phyloP scores from a whole-genome alignment of 116 monocot genomes.

The Phalaenopsis hybrid region DNA sequence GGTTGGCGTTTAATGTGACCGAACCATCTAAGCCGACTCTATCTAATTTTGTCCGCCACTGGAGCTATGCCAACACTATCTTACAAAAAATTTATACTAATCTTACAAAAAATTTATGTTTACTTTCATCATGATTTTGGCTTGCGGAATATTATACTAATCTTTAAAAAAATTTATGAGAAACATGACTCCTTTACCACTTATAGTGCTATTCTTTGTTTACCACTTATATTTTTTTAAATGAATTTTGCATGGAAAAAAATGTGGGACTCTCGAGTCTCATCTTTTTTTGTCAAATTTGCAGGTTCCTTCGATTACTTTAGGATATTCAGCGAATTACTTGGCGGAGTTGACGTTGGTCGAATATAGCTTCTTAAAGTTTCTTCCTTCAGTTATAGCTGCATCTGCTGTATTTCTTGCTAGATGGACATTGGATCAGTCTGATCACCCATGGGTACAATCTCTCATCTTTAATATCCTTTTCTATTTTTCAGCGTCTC shows the following conservation, averaged over 20 bases:
- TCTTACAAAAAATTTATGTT: too few relatives aligned
- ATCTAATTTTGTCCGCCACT: too few relatives aligned
- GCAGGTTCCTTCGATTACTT: constrained; percentile 14
- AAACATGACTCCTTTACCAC: not conserved
- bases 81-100: too few relatives aligned
- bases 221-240: not conserved
- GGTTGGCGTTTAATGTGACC: too few relatives aligned
- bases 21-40: too few relatives aligned
- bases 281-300: not conserved
- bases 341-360: constrained; percentile 58
- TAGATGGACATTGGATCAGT: constrained; percentile 63
- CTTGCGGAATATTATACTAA: too few relatives aligned
- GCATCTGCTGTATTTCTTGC: constrained; percentile 64
- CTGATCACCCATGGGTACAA: constrained; percentile 49
- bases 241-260: not conserved
- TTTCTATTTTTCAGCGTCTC: not conserved
- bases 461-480: not conserved
- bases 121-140: too few relatives aligned
- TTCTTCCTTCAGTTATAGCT: constrained; percentile 55
- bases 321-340: constrained; percentile 34
- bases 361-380: constrained; percentile 47
- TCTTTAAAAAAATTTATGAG: not conserved
- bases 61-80: too few relatives aligned
- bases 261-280: not conserved
- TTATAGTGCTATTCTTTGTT: not conserved